Evolutionary conservation across 164 flowering plant species (phyloP), one percentile per base, ranked within the genome.

Genomic region (Sedum album): DNA sequence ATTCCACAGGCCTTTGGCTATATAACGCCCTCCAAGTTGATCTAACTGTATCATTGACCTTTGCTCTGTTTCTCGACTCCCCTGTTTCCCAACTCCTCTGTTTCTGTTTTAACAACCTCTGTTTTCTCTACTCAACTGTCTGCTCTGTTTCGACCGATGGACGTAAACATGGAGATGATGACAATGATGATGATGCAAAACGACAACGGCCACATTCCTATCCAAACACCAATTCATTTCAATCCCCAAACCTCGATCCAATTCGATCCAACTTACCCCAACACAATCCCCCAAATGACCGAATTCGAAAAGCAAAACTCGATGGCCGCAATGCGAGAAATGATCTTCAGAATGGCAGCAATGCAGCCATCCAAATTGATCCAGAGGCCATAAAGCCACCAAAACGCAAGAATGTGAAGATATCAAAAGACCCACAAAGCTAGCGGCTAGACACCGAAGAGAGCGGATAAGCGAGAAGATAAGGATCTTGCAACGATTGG

Each of bases 291-390:
- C 9, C 67, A 41, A 25, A 8, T 64, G 25, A 30, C 77, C 21
- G 38, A 68, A 4, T 6, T 33, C 5, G 82, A 76, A 41, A 73
- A 73, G 71, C 64, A 69, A 21, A 80, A 65, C 73, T 80, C 85
- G 14, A 75, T 78, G 77, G 83, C 76, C 0, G 79, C 83, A 9
- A 84, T 84, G 83, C 77, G 85, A 28, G 88, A 84, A 72, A 81
- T 84, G 86, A 84, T 84, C 6, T 84, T 82, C 72, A 51, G 80
- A 13, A 75, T 83, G 9, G 88, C 86, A 0, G 82, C 79, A 33
- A 81, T 84, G 86, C 88, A 84, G 72, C 88, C 88, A 2, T 84
- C 9, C 81, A 83, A 7, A 80, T 84, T 1, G 88, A 84, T 71
- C 88, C 88, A 20, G 86, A 78, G 21, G 31, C 82, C 0, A 72